A percentile compares a stretch with the other conserved stretches of the same genome.
Evolutionary conservation across 2,329 filamentous ascomycete genomes (phyloP).

Genomic region (Ophiostoma tasmaniense): DNA sequence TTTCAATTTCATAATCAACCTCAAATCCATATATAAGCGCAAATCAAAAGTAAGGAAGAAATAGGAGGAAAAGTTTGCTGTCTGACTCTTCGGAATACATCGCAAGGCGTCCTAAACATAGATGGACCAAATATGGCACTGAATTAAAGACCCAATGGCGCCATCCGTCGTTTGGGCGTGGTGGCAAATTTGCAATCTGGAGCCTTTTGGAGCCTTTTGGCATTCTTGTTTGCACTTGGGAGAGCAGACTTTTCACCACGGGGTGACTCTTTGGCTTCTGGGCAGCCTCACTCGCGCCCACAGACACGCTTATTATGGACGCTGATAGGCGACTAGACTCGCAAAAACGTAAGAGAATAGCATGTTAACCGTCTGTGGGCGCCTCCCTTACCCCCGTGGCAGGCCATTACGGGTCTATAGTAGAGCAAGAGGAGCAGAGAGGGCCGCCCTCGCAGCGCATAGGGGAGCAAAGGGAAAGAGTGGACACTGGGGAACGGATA

Average conservation of each 20-base stretch:
- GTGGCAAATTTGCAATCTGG: neutral
- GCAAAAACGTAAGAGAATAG: slow-evolving; percentile 1
- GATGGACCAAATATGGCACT: neutral
- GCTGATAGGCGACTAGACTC: neutral
- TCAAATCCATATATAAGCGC: no score
- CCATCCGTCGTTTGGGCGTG: slow-evolving; percentile 1
- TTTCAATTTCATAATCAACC: no score
- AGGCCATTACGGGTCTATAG: neutral
- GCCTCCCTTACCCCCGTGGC: neutral
- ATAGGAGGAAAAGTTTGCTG: neutral
- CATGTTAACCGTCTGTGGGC: neutral
- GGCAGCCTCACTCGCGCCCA: neutral
- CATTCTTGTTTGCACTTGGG: neutral
- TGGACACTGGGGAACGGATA: neutral
- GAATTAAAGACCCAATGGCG: slow-evolving; percentile 2
- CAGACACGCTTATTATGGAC: no score
- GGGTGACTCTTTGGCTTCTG: neutral
- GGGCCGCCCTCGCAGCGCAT: neutral
- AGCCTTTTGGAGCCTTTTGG: no score
- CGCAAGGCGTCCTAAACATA: neutral
- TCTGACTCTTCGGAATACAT: neutral
- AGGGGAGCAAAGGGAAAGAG: neutral
- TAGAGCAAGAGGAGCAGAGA: neutral
- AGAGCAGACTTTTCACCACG: neutral
- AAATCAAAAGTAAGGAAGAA: neutral